A percentile compares a stretch with the other conserved stretches of the same genome.
These are phyloP conservation scores for Syzygium malaccense DNA, from an alignment of 441 rosid species.

Conservation along the genomic window DNA sequence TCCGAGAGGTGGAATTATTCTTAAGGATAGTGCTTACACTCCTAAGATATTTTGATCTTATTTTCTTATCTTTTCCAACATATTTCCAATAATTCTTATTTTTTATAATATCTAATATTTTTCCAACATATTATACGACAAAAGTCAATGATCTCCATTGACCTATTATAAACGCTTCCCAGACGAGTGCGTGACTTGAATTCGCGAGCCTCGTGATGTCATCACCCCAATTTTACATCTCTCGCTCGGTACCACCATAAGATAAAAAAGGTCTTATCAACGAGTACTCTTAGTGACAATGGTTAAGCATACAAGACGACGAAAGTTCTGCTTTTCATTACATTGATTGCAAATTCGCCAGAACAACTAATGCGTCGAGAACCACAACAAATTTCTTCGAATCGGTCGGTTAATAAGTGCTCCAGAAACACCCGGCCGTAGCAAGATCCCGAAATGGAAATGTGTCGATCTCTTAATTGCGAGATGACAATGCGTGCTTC, in stretches of 20 bases:
- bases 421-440: neutral
- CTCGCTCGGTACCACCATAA: neutral
- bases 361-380: neutral
- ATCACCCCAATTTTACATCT: neutral
- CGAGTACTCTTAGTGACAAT: neutral
- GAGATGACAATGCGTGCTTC: neutral
- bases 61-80: no score
- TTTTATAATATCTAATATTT: no score
- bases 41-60: no score
- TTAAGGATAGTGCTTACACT: no score
- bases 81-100: no score
- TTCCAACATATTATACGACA: neutral
- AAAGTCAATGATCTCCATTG: neutral
- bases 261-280: no score
- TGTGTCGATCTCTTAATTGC: neutral
- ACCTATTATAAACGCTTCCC: neutral
- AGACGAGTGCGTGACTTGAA: neutral
- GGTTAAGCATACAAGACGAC: neutral
- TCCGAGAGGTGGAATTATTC: no score
- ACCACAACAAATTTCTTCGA: neutral
- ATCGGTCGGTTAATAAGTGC: neutral
- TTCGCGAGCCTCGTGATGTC: neutral
- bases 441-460: neutral
- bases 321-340: no score
- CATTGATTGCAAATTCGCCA: no score